Evolutionary conservation across 148 eudicot species (phyloP), one percentile per base, ranked within the genome.

Genomic region (Bassia scoparia): DNA sequence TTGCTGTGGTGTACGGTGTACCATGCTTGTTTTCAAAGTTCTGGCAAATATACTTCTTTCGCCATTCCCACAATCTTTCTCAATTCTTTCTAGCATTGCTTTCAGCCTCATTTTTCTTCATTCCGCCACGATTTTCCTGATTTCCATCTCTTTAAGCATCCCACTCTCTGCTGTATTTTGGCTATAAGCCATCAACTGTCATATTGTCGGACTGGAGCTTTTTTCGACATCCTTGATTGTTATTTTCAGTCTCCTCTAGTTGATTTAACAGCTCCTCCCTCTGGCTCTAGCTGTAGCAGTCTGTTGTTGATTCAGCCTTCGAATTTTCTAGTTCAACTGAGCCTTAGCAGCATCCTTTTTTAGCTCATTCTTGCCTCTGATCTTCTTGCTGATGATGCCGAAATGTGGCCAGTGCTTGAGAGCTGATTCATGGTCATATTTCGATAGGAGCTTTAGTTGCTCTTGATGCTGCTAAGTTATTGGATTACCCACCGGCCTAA

Each of bases 281-380:
- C 17, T 68, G 53, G 20, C 70, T 38, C 13, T 68, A 14, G 78
- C 75, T 24, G 23, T 13, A 18, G 17, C 11, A 74, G n/a, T 31
- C 9, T 54, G 46, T 61, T 65, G 23, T 20, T 68, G 1, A 54
- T 23, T 74, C 75, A 61, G n/a, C 59, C 66, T 78, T 73, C 11
- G 59, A 2, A 35, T 23, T 54, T 68, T 81, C 68, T 33, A 81
- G 69, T 69, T 70, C 78, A 14, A n/a, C n/a, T 60, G 72, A 60
- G 78, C 84, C 71, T 74, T 74, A 33, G 72, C 67, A 3, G 49
- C 78, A 37, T 74, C 72, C 33, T 60, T 41, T 20, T 74, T 76
- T 12, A 81, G 56, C 17, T 67, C 84, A 20, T 30, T 58, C 62
- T 81, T 20, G 59, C 30, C 35, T 62, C 69, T n/a, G 35, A 38